Conservation (phyloP, 2,329 filamentous ascomycete genomes). For the Arthrobotrys megalospora region DNA sequence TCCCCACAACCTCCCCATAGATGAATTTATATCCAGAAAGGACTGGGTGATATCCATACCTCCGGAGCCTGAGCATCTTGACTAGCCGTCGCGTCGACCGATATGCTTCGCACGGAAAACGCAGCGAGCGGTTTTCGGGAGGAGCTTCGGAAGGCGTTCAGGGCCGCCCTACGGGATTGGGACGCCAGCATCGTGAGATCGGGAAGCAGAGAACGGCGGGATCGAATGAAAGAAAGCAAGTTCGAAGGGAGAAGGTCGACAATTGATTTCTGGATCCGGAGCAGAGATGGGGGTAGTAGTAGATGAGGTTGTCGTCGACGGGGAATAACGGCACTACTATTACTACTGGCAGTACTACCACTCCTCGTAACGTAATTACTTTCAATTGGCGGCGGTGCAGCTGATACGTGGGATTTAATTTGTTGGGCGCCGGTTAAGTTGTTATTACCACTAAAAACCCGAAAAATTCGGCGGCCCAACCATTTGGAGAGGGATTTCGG, state of each 20-base stretch:
- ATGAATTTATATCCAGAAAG: background rate
- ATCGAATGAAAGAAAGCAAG: conserved; percentile 12
- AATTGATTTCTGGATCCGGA: background rate
- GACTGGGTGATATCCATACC: background rate
- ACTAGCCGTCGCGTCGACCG: conserved; percentile 40
- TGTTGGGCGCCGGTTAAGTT: conserved; percentile 55
- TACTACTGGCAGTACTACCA: background rate
- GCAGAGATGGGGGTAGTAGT: conserved; percentile 21
- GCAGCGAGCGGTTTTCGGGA: conserved; percentile 54
- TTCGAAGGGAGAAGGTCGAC: conserved; percentile 17
- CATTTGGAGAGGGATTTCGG: conserved; percentile 32
- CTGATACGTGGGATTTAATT: conserved; percentile 60
- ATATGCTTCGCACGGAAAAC: conserved; percentile 33
- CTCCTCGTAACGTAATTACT: conserved; percentile 29
- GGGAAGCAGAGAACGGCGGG: background rate
- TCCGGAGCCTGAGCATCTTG: conserved; percentile 36
- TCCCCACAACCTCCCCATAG: background rate
- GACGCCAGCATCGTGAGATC: conserved; percentile 57
- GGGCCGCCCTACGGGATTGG: conserved; percentile 54
- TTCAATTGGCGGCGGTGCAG: conserved; percentile 24
- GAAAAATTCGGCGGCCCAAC: conserved; percentile 61
- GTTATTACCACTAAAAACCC: conserved; percentile 26
- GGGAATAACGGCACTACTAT: background rate
- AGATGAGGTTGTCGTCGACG: conserved; percentile 12
- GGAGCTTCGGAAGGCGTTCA: conserved; percentile 54